Percentiles rank a stretch among this genome's conserved stretches.
phyloP scores from a whole-genome alignment of 1,284 basidiomycete species.

The Clitocybe nebularis region DNA sequence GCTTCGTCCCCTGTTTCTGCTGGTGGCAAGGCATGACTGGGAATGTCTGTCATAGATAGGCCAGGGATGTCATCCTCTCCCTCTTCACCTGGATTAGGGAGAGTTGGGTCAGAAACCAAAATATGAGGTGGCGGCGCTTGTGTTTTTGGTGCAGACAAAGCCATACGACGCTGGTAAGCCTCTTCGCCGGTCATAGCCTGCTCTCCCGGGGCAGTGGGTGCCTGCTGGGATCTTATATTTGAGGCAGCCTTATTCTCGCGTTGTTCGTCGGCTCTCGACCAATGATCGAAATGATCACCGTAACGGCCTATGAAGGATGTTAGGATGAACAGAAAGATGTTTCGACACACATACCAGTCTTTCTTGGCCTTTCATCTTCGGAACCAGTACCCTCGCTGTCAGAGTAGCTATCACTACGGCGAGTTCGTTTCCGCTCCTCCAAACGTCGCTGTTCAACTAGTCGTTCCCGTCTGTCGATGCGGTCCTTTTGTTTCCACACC shows the following conservation, averaged over 20 bases:
- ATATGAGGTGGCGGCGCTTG: slow-evolving; percentile 21
- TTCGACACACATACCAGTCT: slow-evolving; percentile 51
- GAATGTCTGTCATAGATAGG: slow-evolving; percentile 15
- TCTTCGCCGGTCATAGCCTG: slow-evolving; percentile 55
- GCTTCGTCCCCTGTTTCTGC: slow-evolving; percentile 66
- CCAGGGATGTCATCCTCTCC: slow-evolving; percentile 31
- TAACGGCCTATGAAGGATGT: slow-evolving; percentile 45
- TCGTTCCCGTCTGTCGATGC: slow-evolving; percentile 64
- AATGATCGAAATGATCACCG: slow-evolving; percentile 50
- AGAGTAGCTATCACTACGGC: slow-evolving; percentile 59
- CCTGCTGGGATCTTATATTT: background rate
- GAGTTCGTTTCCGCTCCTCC: slow-evolving; percentile 56
- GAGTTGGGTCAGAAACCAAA: background rate
- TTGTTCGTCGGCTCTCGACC: slow-evolving; percentile 47
- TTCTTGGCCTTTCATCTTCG: slow-evolving; percentile 68
- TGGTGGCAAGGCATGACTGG: slow-evolving; percentile 19
- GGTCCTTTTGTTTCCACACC: slow-evolving; percentile 68
- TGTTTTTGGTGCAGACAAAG: slow-evolving; percentile 37
- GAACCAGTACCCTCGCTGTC: slow-evolving; percentile 61
- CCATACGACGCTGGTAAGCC: slow-evolving; percentile 57
- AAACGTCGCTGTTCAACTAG: slow-evolving; percentile 53
- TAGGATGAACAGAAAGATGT: slow-evolving; percentile 4
- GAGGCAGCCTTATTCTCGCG: slow-evolving; percentile 22
- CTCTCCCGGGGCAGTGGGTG: slow-evolving; percentile 20
- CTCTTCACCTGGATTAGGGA: slow-evolving; percentile 16